Base-by-base conservation (phyloP, 768 basidiomycete genomes). In the Mycena filopes region DNA sequence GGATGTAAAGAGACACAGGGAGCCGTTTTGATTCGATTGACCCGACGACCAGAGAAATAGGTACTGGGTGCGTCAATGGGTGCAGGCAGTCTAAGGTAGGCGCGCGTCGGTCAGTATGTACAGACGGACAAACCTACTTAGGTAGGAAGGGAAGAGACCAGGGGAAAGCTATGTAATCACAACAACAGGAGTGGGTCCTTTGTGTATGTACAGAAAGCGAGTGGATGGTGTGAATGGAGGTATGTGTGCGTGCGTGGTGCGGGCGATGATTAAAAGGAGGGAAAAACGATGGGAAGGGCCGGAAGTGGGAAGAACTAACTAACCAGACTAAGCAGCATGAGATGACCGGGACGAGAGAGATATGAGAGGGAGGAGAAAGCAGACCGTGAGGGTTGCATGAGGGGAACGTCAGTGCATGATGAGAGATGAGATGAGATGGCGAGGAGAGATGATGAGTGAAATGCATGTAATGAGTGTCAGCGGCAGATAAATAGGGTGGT, bases 401-500 rank as follows among this genome's bases (percentile, higher is more conserved):
- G 41, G 20, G 25, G 43, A 29, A 23, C 26, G 47, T 48, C 13
- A 42, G 53, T 45, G 31, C 18, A 36, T 54, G 51, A 26, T 29
- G 51, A 25, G 55, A 33, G 43, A 33, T 20, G 31, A 36, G 21
- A 31, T 36, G 42, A 51, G 43, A 47, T 53, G 50, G 46, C 33
- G 61, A 54, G 40, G 12, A 38, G 25, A 23, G 56, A 36, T 47
- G 55, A 36, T 38, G 33, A 58, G 55, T 48, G 45, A 47, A 54
- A 60, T 62, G 60, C 41, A 63, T 63, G 54, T 63, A 45, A 55
- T 33, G 63, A 65, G 54, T 43, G 51, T 58, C 29, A 48, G 25
- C 9, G 28, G 29, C 54, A 64, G 61, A 64, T 61, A 69, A 69
- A 41, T 60, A 65, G 54, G 55, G 60, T 46, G 55, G 60, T 46